Evolutionary conservation across 257 asterid genomes (phyloP).

Genomic region (Eucommia ulmoides): DNA sequence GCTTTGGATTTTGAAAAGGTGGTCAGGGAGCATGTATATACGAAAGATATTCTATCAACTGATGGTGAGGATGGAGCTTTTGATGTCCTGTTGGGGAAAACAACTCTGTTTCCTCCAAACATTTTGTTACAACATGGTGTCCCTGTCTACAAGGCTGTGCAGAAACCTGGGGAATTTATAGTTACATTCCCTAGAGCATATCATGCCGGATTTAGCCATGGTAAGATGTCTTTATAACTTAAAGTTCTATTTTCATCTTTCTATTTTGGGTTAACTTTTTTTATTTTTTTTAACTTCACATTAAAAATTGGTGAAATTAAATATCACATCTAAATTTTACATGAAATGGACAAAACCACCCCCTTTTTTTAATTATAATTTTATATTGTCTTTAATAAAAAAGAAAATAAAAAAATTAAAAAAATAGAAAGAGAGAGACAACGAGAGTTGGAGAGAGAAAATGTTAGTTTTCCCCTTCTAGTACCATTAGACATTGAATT

Average conservation of each 20-base stretch:
- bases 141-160: conserved; percentile 90
- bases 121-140: conserved; percentile 62
- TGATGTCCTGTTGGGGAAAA: conserved; percentile 88
- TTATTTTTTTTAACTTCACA: too few species aligned
- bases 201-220: conserved; percentile 99
- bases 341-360: conserved; percentile 4
- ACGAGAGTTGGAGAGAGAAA: too few species aligned
- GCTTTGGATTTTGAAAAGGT: conserved; percentile 82
- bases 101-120: conserved; percentile 90
- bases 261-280: neutral
- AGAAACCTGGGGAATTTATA: conserved; percentile 88
- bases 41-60: conserved; percentile 56
- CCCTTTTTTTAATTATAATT: neutral
- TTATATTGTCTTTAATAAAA: neutral
- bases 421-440: neutral
- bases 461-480: too few species aligned
- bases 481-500: too few species aligned
- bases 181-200: conserved; percentile 94
- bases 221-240: conserved; percentile 29
- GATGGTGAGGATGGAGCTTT: conserved; percentile 97
- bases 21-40: conserved; percentile 70
- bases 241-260: neutral
- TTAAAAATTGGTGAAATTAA: too few species aligned
- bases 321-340: too few species aligned
- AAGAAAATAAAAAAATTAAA: too few species aligned